Evolutionary conservation across 768 basidiomycete genomes (phyloP).

Genomic region (Panaeolus cyanescens): DNA sequence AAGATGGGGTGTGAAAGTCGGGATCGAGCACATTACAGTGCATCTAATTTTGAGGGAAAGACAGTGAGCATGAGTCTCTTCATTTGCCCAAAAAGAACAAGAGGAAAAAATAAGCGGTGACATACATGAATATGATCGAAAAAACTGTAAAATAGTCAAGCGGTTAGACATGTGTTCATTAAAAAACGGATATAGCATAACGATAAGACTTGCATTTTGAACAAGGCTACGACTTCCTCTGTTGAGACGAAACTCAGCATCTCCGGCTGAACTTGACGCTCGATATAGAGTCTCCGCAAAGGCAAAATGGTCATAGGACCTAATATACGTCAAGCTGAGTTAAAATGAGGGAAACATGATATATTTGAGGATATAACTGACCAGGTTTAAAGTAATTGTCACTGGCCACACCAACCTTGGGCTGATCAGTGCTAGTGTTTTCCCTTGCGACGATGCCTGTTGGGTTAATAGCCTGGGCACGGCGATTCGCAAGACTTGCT

Average conservation of each 20-base stretch:
- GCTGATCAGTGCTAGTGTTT: constrained; percentile 36
- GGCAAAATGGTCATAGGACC: constrained; percentile 90
- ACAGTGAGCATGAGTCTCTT: not conserved
- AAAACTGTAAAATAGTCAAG: constrained; percentile 45
- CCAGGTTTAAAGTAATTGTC: constrained; percentile 93
- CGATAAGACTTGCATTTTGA: constrained; percentile 71
- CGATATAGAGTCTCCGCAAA: constrained; percentile 79
- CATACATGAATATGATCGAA: constrained; percentile 77
- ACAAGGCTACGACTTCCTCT: constrained; percentile 89
- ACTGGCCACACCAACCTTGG: constrained; percentile 77
- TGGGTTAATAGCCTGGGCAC: constrained; percentile 50
- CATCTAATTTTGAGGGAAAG: constrained; percentile 43
- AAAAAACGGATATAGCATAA: not conserved
- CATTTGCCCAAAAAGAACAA: constrained; percentile 15
- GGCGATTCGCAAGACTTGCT: constrained; percentile 77
- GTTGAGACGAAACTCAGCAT: constrained; percentile 87
- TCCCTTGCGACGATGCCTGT: constrained; percentile 41
- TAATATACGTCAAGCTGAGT: constrained; percentile 22
- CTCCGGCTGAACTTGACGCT: constrained; percentile 89
- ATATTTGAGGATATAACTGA: constrained; percentile 29
- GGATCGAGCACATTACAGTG: constrained; percentile 83
- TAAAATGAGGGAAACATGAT: constrained; percentile 8
- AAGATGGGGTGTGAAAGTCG: constrained; percentile 90
- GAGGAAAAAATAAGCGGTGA: constrained; percentile 10
- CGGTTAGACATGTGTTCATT: constrained; percentile 6